These are phyloP conservation scores for Hypericum perforatum DNA, from an alignment of 345 rosid species.

Conservation along the genomic window DNA sequence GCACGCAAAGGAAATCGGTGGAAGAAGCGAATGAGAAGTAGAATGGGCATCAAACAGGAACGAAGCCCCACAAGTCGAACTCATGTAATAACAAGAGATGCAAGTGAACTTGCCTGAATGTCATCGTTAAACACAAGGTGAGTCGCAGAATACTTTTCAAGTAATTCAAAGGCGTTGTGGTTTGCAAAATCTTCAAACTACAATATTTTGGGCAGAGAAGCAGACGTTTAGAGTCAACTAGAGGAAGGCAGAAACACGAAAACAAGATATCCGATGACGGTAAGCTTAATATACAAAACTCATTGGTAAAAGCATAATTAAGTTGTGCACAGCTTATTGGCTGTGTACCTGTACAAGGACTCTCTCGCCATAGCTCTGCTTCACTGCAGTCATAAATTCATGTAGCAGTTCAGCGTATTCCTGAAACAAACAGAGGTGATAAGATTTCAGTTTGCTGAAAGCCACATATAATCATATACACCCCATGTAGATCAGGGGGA, in stretches of 20 bases:
- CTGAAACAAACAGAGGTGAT: conserved; percentile 28
- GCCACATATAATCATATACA: conserved; percentile 2
- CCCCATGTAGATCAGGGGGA: conserved; percentile 5
- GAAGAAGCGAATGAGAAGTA: no score
- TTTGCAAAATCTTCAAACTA: conserved; percentile 99
- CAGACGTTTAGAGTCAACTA: conserved; percentile 1
- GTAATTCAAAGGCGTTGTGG: conserved; percentile 90
- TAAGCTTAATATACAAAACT: background rate
- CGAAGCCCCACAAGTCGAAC: no score
- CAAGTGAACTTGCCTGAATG: conserved; percentile 60
- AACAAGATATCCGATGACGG: background rate
- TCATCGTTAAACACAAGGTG: conserved; percentile 98
- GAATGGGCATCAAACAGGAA: no score
- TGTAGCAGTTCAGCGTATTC: conserved; percentile 87
- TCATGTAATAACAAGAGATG: background rate
- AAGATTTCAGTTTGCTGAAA: conserved; percentile 12
- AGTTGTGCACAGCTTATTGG: background rate
- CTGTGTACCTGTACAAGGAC: conserved; percentile 74
- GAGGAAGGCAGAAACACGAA: background rate
- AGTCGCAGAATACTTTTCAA: conserved; percentile 76
- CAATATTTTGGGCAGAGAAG: conserved; percentile 8
- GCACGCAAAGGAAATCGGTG: no score
- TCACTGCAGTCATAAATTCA: conserved; percentile 94
- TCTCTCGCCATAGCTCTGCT: conserved; percentile 91
- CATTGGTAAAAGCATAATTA: background rate